Evolutionary conservation across 139 green algal species (phyloP).

Genomic region (Haematococcus sp.): DNA sequence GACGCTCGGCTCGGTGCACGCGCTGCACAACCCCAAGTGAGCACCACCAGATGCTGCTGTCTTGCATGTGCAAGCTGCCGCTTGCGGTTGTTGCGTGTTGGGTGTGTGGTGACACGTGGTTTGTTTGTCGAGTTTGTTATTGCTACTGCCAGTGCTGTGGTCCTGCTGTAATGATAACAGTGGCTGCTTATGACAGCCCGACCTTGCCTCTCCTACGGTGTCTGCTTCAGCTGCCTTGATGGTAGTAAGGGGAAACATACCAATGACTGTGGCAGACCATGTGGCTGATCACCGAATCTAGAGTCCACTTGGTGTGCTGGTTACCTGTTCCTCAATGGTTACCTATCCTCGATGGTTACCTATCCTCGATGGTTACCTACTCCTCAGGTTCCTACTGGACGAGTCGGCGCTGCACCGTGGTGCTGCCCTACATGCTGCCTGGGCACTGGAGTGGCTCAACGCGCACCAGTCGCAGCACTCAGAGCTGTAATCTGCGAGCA

Average conservation of each 20-base stretch:
- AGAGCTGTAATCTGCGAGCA: constrained; percentile 13
- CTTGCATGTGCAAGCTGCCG: background rate
- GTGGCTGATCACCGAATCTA: too few species aligned
- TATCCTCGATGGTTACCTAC: too few species aligned
- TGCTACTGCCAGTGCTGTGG: background rate
- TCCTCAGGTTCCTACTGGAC: constrained; percentile 69
- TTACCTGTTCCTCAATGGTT: too few species aligned
- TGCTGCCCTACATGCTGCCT: constrained; percentile 65
- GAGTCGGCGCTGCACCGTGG: constrained; percentile 70
- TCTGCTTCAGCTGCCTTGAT: background rate
- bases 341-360: too few species aligned
- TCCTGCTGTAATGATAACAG: too few species aligned
- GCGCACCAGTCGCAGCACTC: background rate
- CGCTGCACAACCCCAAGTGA: constrained; percentile 68
- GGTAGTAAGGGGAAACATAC: background rate
- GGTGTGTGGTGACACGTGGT: background rate
- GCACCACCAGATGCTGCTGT: background rate
- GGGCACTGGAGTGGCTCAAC: constrained; percentile 60
- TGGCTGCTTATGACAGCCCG: too few species aligned
- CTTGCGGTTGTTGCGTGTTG: background rate
- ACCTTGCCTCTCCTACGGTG: background rate
- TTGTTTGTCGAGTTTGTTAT: background rate
- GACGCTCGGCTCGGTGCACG: constrained; percentile 53
- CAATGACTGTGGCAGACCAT: too few species aligned
- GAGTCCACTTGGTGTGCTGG: too few species aligned